Evolutionary conservation across 805 yeast genomes (phyloP).

Genomic region (Suhomyces canberraensis): DNA sequence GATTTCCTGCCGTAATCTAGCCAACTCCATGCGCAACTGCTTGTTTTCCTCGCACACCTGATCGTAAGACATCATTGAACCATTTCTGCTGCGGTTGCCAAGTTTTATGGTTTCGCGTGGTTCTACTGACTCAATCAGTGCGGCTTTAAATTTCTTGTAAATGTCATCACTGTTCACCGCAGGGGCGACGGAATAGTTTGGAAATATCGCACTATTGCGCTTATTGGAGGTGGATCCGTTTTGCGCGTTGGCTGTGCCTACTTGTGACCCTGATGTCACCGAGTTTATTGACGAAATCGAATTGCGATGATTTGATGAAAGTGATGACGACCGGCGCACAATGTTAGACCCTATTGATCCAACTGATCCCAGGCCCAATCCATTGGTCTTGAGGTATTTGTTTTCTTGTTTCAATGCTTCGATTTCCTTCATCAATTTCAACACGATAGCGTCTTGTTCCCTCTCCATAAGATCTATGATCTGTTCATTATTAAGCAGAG

Average conservation of each 20-base stretch:
- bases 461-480: constrained; percentile 62
- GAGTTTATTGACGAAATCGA: constrained; percentile 10
- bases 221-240: constrained; percentile 5
- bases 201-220: constrained; percentile 11
- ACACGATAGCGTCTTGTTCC: constrained; percentile 73
- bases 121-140: constrained; percentile 3
- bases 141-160: constrained; percentile 6
- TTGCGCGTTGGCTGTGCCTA: neutral
- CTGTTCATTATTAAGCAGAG: constrained; percentile 37
- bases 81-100: constrained; percentile 8
- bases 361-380: constrained; percentile 2
- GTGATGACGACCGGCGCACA: constrained; percentile 13
- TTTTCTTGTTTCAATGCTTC: constrained; percentile 52
- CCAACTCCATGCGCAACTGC: constrained; percentile 10
- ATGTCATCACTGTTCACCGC: constrained; percentile 6
- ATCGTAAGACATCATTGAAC: constrained; percentile 8
- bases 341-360: neutral
- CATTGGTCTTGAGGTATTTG: constrained; percentile 27
- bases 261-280: constrained; percentile 3
- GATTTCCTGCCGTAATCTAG: constrained; percentile 11
- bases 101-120: constrained; percentile 2
- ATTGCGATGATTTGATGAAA: constrained; percentile 11
- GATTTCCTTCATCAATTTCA: constrained; percentile 64
- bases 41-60: constrained; percentile 12
- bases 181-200: constrained; percentile 8